A percentile compares a stretch with the other conserved stretches of the same genome.
Conservation (phyloP, 2,329 filamentous ascomycete genomes). For the Botryosphaeria dothidea region DNA sequence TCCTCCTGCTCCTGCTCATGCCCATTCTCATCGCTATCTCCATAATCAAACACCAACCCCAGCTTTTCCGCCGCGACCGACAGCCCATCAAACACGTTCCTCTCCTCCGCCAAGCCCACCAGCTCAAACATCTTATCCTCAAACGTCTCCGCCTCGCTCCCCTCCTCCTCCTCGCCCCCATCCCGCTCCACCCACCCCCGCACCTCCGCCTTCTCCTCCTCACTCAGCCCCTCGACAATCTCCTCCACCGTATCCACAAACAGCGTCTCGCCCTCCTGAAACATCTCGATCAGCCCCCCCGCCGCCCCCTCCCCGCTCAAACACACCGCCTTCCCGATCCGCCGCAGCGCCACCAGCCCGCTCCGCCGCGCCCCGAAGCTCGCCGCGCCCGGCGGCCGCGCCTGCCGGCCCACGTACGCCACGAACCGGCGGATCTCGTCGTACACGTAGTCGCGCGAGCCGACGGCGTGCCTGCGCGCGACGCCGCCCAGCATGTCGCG, state of each 20-base stretch:
- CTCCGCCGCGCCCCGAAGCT: neutral
- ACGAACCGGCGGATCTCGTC: neutral
- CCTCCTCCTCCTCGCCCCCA: neutral
- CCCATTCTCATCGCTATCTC: neutral
- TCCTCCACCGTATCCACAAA: neutral
- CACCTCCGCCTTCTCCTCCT: slow-evolving; percentile 3
- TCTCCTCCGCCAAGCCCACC: neutral
- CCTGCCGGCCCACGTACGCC: neutral
- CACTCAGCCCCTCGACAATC: neutral
- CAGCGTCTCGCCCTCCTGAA: neutral
- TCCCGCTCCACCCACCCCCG: neutral
- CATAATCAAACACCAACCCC: neutral
- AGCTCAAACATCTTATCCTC: slow-evolving; percentile 1
- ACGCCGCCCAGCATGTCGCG: too few relatives aligned
- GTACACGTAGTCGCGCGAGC: neutral
- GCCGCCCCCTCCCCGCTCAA: neutral
- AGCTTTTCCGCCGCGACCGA: neutral
- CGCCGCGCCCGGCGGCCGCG: neutral
- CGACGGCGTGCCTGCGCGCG: too few relatives aligned
- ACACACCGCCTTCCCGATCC: neutral
- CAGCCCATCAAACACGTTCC: neutral
- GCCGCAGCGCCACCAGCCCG: neutral
- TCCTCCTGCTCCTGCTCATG: neutral
- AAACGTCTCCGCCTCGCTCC: neutral
- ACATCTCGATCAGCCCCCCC: neutral